Evolutionary conservation across 2,329 filamentous ascomycete species (phyloP).

Genomic region (Ramularia collo-cygni): DNA sequence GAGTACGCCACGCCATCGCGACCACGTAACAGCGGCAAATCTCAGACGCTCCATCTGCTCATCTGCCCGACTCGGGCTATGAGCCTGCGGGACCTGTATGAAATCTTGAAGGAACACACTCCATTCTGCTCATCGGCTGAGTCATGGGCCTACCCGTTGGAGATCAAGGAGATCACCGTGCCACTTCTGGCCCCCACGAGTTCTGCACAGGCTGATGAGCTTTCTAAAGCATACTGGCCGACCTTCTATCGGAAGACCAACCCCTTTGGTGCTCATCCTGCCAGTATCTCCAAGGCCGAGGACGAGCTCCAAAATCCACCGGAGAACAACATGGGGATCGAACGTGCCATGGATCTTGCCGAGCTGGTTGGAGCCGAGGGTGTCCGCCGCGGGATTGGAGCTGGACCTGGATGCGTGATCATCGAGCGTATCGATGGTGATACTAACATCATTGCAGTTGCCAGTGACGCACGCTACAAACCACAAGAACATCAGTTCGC

Average conservation of each 20-base stretch:
- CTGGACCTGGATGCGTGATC: constrained; percentile 67
- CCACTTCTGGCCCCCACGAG: constrained; percentile 70
- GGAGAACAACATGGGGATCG: constrained; percentile 44
- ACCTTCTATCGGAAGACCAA: constrained; percentile 82
- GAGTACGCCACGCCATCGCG: constrained; percentile 54
- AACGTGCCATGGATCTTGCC: constrained; percentile 56
- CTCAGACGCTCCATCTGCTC: constrained; percentile 43
- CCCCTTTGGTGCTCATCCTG: constrained; percentile 75
- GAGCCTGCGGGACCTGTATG: constrained; percentile 47
- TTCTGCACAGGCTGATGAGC: constrained; percentile 64
- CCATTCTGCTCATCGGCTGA: constrained; percentile 34
- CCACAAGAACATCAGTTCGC: constrained; percentile 25
- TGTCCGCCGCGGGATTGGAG: constrained; percentile 53
- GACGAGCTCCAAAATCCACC: constrained; percentile 52
- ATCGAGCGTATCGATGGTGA: constrained; percentile 52
- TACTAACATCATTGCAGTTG: constrained; percentile 60
- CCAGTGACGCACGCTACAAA: constrained; percentile 68
- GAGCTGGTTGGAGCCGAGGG: constrained; percentile 56
- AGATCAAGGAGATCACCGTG: constrained; percentile 59
- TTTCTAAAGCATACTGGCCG: constrained; percentile 75
- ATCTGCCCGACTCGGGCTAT: constrained; percentile 47
- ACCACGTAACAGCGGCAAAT: constrained; percentile 44
- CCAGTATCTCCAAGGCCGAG: constrained; percentile 62
- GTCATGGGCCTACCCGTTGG: constrained; percentile 38
- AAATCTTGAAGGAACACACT: constrained; percentile 31